Base-by-base conservation (phyloP, 306 rosid species). In the Bauhinia variegata region DNA sequence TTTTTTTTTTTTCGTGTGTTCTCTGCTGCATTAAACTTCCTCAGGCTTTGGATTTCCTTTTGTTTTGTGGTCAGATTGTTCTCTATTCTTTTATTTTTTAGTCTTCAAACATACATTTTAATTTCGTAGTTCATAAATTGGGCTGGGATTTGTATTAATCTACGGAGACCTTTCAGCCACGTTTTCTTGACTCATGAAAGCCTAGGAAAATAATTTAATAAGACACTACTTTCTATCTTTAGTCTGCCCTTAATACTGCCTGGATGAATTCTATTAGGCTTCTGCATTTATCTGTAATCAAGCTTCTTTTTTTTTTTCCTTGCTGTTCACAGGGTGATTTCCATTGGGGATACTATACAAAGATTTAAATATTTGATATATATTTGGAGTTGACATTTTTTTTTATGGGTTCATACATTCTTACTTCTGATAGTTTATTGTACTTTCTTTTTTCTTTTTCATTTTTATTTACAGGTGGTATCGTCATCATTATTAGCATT, bases 401-500 rank as follows among this genome's bases (percentile, higher is more conserved):
- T 46, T 36, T 6, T 15, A 13, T 19, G 9, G 12, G 14, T 51
- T 32, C 55, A 46, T 66, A 32, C 44, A 41, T 15, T 65, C 44
- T 73, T 31, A 49, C 39, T 71, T 68, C 10, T 60, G 67, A 72
- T 60, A 32, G 55, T 61, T 47, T 23, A 23, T 23, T 23, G 28
- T 23, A 74, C 19, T 57, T 77, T 65, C 81, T 51, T 13, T 3
- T 37, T 66, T 54, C 83, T 3, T 37, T 66, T 54, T 84, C 62
- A 75, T 67, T 62, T 23, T 23, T 23, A 23, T 23, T 53, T 54
- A 68, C 81, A 93, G 98, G 97, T 88, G 80, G 86, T 93, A 82
- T 81, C 96, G 59, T 88, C 97, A 70, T 84, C 98, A 3, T 75
- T 93, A 73, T 78, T 89, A 77, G 96, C 97, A 58, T 74, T 89